These are phyloP conservation scores for Westerdykella ornata DNA, from an alignment of 2,329 filamentous ascomycete genomes.

Conservation along the genomic window DNA sequence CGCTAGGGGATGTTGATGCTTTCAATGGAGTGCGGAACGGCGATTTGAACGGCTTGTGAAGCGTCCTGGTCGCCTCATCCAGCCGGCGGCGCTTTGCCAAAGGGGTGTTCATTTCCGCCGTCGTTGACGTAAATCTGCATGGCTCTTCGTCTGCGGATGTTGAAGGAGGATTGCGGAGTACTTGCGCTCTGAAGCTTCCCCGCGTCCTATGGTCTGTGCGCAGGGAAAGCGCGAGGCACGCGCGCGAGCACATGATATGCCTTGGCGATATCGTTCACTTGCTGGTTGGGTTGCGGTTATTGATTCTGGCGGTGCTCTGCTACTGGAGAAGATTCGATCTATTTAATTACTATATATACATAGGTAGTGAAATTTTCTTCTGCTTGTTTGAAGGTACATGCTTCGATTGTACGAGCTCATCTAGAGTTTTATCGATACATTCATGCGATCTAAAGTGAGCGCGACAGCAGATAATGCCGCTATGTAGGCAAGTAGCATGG, in stretches of 20 bases:
- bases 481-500: constrained; percentile 67
- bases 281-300: too few relatives aligned
- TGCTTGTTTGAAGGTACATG: not conserved
- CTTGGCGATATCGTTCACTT: too few relatives aligned
- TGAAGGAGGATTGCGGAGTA: not conserved
- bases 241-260: too few relatives aligned
- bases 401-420: not conserved
- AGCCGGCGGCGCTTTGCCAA: constrained; percentile 58
- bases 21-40: constrained; percentile 50
- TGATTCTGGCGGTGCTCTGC: too few relatives aligned
- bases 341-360: too few relatives aligned
- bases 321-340: too few relatives aligned
- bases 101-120: constrained; percentile 42
- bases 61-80: constrained; percentile 50
- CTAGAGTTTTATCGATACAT: constrained; percentile 66
- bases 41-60: constrained; percentile 67
- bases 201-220: not conserved
- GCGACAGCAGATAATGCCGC: constrained; percentile 61
- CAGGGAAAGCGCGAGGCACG: not conserved
- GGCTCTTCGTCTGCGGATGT: not conserved
- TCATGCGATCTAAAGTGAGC: constrained; percentile 56
- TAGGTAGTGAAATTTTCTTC: not conserved
- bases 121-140: not conserved
- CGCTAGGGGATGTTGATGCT: constrained; percentile 13
- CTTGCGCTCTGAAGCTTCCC: not conserved